Evolutionary conservation across 805 yeast species (phyloP), one percentile per base, ranked within the genome.

Genomic region (Ogataea parapolymorpha): DNA sequence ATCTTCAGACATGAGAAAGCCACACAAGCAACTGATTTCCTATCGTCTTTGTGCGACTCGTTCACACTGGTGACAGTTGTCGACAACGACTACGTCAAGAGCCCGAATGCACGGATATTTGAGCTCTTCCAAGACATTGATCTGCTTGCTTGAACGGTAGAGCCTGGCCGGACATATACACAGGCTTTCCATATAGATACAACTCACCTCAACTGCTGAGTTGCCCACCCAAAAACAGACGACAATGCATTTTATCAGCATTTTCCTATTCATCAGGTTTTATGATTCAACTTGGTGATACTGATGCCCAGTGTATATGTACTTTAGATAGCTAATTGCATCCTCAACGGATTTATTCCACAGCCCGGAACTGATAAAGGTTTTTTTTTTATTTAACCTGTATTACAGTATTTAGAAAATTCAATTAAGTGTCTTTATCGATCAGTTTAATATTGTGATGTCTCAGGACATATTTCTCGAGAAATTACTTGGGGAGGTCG

Each of bases 41-140:
- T 82, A 48, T 55, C 66, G 35, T 51, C 56, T 4, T 60, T 85
- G 35, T 68, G 80, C 38, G 64, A 77, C 35, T 75, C 77, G 39
- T 91, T 77, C 67, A 80, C 81, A 29, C 73, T 91, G 55, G 83
- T 91, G 53, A 90, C 90, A 63, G 77, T 91, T 55, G 97, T 91
- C 43, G 95, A 90, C 67, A 91, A 91, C 61, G 89, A 90, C 58
- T 91, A 60, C 47, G 70, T 77, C 32, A 45, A 43, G 27, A 36
- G 66, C 45, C 75, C 77, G 38, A 74, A 78, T 49, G 71, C 73
- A 33, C 72, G 75, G 45, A 80, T 84, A 48, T 82, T 80, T 60
- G 52, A 63, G 9, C 63, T 82, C 44, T 73, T 84, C 50, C 61
- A 71, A 29, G 69, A 59, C 16, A 15, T 48, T 11, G 26, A 39